Evolutionary conservation across 1,284 basidiomycete species (phyloP).

Genomic region (Cryptococcus sp.): DNA sequence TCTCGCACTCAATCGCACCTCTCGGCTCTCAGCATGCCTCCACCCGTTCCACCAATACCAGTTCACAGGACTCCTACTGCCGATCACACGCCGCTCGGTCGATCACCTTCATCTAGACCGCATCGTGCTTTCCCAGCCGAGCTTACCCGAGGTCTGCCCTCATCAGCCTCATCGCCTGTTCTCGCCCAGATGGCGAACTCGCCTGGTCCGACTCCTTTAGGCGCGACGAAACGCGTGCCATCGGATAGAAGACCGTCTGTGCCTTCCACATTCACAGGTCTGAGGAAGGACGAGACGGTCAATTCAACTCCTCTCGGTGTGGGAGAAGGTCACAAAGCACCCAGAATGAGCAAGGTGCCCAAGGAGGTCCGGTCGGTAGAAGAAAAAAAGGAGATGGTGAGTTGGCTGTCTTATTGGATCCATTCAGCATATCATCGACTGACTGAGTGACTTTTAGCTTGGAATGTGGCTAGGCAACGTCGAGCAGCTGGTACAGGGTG

Average conservation of each 20-base stretch:
- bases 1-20: conserved; percentile 40
- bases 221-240: conserved; percentile 23
- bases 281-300: conserved; percentile 4
- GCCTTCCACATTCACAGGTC: not conserved
- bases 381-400: conserved; percentile 73
- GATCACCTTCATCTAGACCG: not conserved
- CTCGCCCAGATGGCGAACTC: not conserved
- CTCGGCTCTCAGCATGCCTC: conserved; percentile 16
- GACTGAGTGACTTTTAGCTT: conserved; percentile 46
- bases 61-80: not conserved
- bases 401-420: conserved; percentile 9
- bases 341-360: too few species aligned
- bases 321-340: too few species aligned
- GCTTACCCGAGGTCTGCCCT: conserved; percentile 40
- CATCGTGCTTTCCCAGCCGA: conserved; percentile 38
- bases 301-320: too few species aligned
- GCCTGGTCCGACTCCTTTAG: conserved; percentile 15
- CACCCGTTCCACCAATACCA: conserved; percentile 18
- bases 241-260: conserved; percentile 14
- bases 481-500: conserved; percentile 79
- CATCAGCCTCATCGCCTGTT: conserved; percentile 27
- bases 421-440: not conserved
- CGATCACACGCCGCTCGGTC: not conserved
- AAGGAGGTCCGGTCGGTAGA: conserved; percentile 59
- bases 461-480: conserved; percentile 82